Conservation (phyloP, 2,329 filamentous ascomycete genomes). For the Lojkania enalia region DNA sequence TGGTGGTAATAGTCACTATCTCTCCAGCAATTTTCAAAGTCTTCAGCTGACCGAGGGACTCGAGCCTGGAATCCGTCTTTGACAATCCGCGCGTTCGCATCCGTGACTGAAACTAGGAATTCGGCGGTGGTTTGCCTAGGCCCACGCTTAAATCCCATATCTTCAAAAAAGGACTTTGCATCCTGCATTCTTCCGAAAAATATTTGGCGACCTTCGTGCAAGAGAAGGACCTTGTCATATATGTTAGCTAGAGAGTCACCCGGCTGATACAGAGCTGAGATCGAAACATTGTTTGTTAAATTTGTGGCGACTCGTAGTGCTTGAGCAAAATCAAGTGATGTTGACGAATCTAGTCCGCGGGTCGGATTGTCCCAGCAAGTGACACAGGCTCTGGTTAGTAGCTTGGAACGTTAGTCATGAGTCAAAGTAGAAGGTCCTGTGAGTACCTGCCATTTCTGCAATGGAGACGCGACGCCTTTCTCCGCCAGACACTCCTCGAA, state of each 20-base stretch:
- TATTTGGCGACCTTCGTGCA: slow-evolving; percentile 74
- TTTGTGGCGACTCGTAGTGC: slow-evolving; percentile 24
- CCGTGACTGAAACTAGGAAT: not conserved
- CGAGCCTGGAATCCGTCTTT: not conserved
- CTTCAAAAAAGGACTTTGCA: slow-evolving; percentile 66
- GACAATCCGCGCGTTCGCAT: not conserved
- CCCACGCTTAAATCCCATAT: slow-evolving; percentile 64
- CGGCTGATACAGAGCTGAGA: slow-evolving; percentile 49
- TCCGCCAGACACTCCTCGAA: slow-evolving; percentile 71
- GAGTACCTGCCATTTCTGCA: slow-evolving; percentile 65
- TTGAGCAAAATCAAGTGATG: slow-evolving; percentile 49
- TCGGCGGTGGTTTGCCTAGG: not conserved
- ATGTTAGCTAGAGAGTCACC: slow-evolving; percentile 55
- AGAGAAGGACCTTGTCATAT: slow-evolving; percentile 71
- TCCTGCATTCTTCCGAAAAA: slow-evolving; percentile 64
- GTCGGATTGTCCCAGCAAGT: slow-evolving; percentile 73
- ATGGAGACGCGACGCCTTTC: slow-evolving; percentile 77
- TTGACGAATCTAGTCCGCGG: slow-evolving; percentile 65
- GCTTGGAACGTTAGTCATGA: slow-evolving; percentile 63
- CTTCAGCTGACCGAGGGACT: too few species aligned
- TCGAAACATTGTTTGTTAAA: not conserved
- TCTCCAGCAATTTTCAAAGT: too few species aligned
- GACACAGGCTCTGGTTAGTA: slow-evolving; percentile 1
- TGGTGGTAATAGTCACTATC: slow-evolving; percentile 32
- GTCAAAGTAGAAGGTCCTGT: too few species aligned